Base-by-base conservation (phyloP, 2,329 filamentous ascomycete species). In the Nemania diffusa region DNA sequence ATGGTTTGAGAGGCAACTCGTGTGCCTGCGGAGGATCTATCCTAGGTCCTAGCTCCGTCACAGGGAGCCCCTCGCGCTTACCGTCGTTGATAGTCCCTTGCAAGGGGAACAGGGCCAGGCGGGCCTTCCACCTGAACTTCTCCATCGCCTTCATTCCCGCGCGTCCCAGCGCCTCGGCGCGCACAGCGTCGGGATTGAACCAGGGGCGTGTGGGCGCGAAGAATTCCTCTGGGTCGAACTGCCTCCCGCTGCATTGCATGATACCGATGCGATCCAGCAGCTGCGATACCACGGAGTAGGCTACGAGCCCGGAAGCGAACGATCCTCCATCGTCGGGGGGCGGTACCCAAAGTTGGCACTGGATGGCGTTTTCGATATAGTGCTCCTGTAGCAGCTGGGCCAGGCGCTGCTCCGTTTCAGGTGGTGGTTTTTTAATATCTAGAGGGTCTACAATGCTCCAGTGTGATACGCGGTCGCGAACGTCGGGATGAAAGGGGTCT, bases 161-260 rank as follows among this genome's bases (percentile, higher is more conserved):
- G 9, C 24, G 60, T 17, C 67, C 67, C 24, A 67, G 20, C 8
- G 48, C 13, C 64, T 69, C 67, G 37, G 59, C 64, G 17, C 60
- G 64, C 15, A 64, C n/a, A 5, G 57, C 27, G 15, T 64, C 56
- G 4, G 40, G 37, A n/a, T 64, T 61, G 27, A 67, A 62, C 51
- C 51, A 67, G 22, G 64, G 64, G 2, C 29, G 64, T 9, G 32
- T 53, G 15, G 59, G 63, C 3, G 42, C 48, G 13, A 63, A 67
- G 13, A 64, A 44, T 2, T 9, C 22, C 5, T 27, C 26, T 2
- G 3, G 17, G 27, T 27, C 20, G 50, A 67, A 61, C 1, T 7
- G 0, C 0, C 3, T 5, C 27, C 20, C 34, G 4, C 1, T 3
- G 26, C 11, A 51, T 17, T 57, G n/a, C 42, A 40, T 32, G 0